A percentile compares a stretch with the other conserved stretches of the same genome.
These are phyloP conservation scores for Apocynum venetum DNA, from an alignment of 257 asterid genomes.

Conservation along the genomic window DNA sequence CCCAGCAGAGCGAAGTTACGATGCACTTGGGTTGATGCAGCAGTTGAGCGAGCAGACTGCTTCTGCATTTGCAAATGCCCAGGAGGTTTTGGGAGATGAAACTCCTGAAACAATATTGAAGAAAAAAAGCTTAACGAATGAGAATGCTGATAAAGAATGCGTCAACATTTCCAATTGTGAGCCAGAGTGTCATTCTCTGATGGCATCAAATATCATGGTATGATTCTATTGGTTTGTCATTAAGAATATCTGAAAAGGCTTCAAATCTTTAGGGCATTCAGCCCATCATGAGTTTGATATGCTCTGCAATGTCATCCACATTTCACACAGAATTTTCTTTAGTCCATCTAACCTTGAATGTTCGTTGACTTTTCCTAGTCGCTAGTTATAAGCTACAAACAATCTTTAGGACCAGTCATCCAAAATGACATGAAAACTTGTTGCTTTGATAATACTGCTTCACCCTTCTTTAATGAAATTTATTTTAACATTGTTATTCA, in stretches of 20 bases:
- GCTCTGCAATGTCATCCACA: neutral
- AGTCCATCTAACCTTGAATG: neutral
- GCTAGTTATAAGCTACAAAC: neutral
- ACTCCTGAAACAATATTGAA: slow-evolving; percentile 76
- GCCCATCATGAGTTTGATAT: neutral
- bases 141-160: slow-evolving; percentile 35
- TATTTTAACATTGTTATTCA: neutral
- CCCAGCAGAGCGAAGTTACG: slow-evolving; percentile 77
- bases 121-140: slow-evolving; percentile 38
- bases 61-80: slow-evolving; percentile 86
- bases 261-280: neutral
- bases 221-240: neutral
- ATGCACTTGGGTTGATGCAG: slow-evolving; percentile 91
- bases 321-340: neutral
- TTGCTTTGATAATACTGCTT: neutral
- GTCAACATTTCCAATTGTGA: slow-evolving; percentile 22
- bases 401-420: too few relatives aligned
- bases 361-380: neutral
- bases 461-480: neutral
- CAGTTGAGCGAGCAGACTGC: slow-evolving; percentile 93
- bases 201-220: slow-evolving; percentile 52
- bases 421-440: neutral
- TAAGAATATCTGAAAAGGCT: neutral
- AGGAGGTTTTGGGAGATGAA: slow-evolving; percentile 81
- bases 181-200: slow-evolving; percentile 26